Evolutionary conservation across 164 flowering plant genomes (phyloP).

Genomic region (Piper betle): DNA sequence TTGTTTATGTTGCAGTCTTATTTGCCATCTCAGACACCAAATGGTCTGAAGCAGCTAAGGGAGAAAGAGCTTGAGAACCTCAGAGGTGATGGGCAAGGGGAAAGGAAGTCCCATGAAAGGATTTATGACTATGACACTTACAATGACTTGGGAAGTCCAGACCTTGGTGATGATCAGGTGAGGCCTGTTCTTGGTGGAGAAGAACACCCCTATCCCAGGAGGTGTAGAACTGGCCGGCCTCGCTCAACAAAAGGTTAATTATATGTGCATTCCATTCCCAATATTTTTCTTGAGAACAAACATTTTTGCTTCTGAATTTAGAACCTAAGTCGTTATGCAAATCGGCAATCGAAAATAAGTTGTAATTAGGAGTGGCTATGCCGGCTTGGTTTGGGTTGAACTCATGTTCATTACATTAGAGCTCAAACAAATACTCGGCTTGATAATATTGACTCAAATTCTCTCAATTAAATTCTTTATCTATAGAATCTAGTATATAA

Average conservation of each 20-base stretch:
- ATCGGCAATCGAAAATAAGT: too few species aligned
- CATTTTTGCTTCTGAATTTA: too few species aligned
- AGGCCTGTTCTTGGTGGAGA: conserved; percentile 50
- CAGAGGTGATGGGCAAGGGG: conserved; percentile 37
- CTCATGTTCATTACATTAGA: too few species aligned
- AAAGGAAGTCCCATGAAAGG: conserved; percentile 30
- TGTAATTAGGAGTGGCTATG: too few species aligned
- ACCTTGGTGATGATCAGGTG: conserved; percentile 6
- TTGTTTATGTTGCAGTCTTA: conserved; percentile 27
- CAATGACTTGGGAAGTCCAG: conserved; percentile 58
- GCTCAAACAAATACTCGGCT: too few species aligned
- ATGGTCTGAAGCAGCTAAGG: conserved; percentile 29
- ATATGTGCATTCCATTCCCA: background rate
- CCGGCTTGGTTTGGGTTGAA: too few species aligned
- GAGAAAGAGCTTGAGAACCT: conserved; percentile 27
- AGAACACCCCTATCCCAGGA: conserved; percentile 46
- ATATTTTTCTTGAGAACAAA: too few species aligned
- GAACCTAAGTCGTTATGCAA: too few species aligned
- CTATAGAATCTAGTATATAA: too few species aligned
- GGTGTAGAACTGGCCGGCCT: conserved; percentile 55
- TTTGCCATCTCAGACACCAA: conserved; percentile 55
- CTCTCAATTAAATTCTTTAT: too few species aligned
- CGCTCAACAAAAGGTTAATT: conserved; percentile 2
- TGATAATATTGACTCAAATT: too few species aligned
- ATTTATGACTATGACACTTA: conserved; percentile 58